Percentiles rank a stretch among this genome's conserved stretches.
Conservation (phyloP, 2,329 filamentous ascomycete genomes). For the Phialocephala sp. region DNA sequence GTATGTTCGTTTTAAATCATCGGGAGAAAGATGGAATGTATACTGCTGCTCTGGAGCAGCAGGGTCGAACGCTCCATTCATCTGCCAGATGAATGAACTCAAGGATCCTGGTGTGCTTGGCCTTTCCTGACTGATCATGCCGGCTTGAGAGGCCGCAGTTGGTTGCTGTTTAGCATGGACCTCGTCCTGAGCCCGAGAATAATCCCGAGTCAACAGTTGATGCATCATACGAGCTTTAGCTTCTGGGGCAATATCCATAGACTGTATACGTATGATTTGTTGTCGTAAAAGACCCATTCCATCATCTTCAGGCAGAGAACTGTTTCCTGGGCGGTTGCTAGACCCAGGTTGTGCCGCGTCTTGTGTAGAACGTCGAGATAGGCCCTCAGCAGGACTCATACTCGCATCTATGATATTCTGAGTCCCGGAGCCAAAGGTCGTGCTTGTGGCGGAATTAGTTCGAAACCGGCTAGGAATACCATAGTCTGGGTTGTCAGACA, state of each 20-base stretch:
- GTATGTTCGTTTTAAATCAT: conserved; percentile 72
- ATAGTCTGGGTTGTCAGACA: conserved; percentile 38
- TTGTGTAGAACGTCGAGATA: conserved; percentile 35
- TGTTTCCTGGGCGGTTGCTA: conserved; percentile 32
- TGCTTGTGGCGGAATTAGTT: conserved; percentile 31
- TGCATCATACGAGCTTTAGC: conserved; percentile 79
- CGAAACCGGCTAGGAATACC: conserved; percentile 36
- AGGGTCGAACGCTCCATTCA: conserved; percentile 39
- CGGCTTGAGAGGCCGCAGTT: conserved; percentile 31
- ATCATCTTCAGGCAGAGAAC: conserved; percentile 70
- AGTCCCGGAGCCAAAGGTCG: conserved; percentile 19
- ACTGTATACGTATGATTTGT: conserved; percentile 72
- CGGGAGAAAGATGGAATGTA: conserved; percentile 58
- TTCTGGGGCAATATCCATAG: conserved; percentile 58
- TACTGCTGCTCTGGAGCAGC: conserved; percentile 33
- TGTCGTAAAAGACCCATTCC: conserved; percentile 72
- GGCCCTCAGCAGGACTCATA: conserved; percentile 36
- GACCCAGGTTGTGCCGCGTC: conserved; percentile 26
- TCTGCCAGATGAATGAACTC: conserved; percentile 65
- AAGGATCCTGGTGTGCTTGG: conserved; percentile 52
- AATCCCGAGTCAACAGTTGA: conserved; percentile 71
- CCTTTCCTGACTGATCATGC: conserved; percentile 48
- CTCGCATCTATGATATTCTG: conserved; percentile 22
- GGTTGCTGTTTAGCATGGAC: conserved; percentile 39
- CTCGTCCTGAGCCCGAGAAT: conserved; percentile 53